These are phyloP conservation scores for Petrea volubilis DNA, from an alignment of 257 asterid genomes.

Conservation along the genomic window DNA sequence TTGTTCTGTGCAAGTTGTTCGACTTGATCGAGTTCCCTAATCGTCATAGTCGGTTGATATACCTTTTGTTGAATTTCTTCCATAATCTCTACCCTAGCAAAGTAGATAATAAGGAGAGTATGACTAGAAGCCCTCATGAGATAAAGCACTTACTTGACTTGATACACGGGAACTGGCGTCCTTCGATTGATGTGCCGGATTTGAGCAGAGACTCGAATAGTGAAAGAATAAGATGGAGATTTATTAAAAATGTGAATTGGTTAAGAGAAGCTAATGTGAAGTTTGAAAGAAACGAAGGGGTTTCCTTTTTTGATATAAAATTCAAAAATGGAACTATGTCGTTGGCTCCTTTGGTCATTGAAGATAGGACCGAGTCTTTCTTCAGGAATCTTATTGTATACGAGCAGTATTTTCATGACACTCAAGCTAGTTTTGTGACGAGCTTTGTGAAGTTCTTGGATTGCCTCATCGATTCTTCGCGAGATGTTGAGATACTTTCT, in stretches of 20 bases:
- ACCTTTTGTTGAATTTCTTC: too few species aligned
- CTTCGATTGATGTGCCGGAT: too few species aligned
- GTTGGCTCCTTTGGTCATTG: background rate
- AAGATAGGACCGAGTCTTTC: background rate
- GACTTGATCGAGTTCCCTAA: too few species aligned
- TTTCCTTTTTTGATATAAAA: background rate
- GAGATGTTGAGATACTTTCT: background rate
- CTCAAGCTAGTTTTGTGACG: background rate
- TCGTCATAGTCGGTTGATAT: too few species aligned
- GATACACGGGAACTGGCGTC: too few species aligned
- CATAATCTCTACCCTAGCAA: too few species aligned
- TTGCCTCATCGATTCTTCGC: background rate
- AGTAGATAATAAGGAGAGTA: too few species aligned
- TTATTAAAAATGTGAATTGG: background rate
- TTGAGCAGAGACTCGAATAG: background rate
- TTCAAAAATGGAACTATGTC: background rate
- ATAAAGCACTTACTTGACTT: too few species aligned
- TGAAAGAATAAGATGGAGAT: background rate
- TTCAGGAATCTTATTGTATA: constrained; percentile 10
- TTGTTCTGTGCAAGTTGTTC: too few species aligned
- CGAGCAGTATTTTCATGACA: constrained; percentile 14
- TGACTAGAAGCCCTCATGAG: too few species aligned
- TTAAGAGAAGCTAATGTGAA: constrained; percentile 14
- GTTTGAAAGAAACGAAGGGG: background rate
- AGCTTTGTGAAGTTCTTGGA: constrained; percentile 3